Evolutionary conservation across 768 basidiomycete genomes (phyloP).

Genomic region (Amanita thiersii): DNA sequence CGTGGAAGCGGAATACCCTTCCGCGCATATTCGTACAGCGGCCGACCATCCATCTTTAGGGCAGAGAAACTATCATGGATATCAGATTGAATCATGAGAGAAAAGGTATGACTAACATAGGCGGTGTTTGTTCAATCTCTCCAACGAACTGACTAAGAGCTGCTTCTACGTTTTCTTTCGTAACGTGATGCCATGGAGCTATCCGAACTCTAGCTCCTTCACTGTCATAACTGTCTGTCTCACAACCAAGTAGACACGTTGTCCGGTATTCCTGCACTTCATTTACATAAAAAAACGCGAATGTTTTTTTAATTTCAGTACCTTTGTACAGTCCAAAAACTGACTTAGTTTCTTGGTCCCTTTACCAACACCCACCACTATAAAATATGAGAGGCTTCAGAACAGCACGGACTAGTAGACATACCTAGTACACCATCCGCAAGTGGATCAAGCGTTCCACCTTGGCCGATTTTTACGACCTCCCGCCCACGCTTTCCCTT

Average conservation of each 20-base stretch:
- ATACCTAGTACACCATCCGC: constrained; percentile 92
- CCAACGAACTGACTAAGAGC: constrained; percentile 72
- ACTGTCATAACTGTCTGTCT: constrained; percentile 92
- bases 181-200: constrained; percentile 80
- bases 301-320: constrained; percentile 16
- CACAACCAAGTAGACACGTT: constrained; percentile 86
- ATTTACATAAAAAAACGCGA: neutral
- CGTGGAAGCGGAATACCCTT: constrained; percentile 86
- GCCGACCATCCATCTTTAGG: constrained; percentile 96
- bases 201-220: constrained; percentile 75
- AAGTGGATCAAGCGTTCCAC: constrained; percentile 92
- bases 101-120: constrained; percentile 58
- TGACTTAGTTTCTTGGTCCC: constrained; percentile 81
- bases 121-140: constrained; percentile 84
- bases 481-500: constrained; percentile 37
- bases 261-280: constrained; percentile 78
- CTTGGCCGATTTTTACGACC: constrained; percentile 79
- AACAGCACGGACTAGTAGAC: constrained; percentile 10
- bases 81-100: neutral
- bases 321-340: constrained; percentile 89
- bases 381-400: constrained; percentile 1
- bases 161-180: constrained; percentile 62
- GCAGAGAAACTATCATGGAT: constrained; percentile 74
- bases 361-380: constrained; percentile 85
- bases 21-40: constrained; percentile 92